phyloP scores from a whole-genome alignment of 495 filamentous ascomycete genomes.

The Podospora tetraspora region DNA sequence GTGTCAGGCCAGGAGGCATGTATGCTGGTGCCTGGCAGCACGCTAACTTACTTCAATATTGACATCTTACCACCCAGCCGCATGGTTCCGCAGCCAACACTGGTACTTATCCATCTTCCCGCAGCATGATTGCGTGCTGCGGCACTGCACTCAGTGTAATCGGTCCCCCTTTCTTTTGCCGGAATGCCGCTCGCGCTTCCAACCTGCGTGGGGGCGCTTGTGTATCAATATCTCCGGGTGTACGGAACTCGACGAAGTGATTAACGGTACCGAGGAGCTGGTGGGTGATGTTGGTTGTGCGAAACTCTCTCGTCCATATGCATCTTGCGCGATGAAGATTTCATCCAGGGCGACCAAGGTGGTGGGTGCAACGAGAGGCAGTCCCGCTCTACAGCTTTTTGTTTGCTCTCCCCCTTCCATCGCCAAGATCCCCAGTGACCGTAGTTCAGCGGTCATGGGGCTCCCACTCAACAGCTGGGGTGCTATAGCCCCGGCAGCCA shows the following conservation, averaged over 20 bases:
- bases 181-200: background rate
- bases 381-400: too few relatives aligned
- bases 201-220: background rate
- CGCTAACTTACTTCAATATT: background rate
- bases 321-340: background rate
- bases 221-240: background rate
- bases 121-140: background rate
- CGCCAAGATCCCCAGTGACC: too few relatives aligned
- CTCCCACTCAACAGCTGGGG: too few relatives aligned
- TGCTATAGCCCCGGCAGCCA: background rate
- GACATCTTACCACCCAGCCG: background rate
- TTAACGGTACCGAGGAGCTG: background rate
- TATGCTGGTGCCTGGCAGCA: background rate
- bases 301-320: background rate
- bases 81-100: background rate
- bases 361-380: too few relatives aligned
- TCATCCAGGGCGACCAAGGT: too few relatives aligned
- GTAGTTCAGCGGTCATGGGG: too few relatives aligned
- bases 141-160: background rate
- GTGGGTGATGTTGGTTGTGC: background rate
- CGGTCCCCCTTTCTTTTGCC: background rate
- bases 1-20: background rate
- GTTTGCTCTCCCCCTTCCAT: too few relatives aligned
- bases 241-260: background rate
- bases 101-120: background rate